Evolutionary conservation across 805 yeast species (phyloP).

Genomic region (Hanseniaspora pseudoguilliermondii): DNA sequence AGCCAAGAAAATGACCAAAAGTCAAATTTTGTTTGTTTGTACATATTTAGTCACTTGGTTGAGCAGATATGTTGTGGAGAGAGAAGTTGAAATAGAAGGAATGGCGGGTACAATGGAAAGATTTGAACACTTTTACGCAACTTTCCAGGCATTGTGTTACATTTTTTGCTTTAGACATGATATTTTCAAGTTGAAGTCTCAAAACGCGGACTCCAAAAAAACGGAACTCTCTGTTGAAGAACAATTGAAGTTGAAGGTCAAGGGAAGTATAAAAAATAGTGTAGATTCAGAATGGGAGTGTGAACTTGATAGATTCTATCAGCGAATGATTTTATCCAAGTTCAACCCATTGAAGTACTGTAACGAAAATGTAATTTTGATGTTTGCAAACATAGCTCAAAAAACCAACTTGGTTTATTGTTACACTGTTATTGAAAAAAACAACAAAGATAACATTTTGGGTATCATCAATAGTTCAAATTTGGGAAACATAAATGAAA

Average conservation of each 20-base stretch:
- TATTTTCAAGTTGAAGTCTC: constrained; percentile 30
- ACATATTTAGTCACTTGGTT: constrained; percentile 76
- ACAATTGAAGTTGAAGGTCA: not conserved
- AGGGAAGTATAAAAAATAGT: constrained; percentile 14
- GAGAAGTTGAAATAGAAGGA: constrained; percentile 63
- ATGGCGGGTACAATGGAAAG: constrained; percentile 71
- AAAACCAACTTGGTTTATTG: constrained; percentile 84
- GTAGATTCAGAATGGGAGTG: constrained; percentile 50
- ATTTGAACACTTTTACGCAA: constrained; percentile 78
- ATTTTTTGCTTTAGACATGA: constrained; percentile 81
- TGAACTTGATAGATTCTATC: constrained; percentile 73
- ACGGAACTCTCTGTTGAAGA: constrained; percentile 19
- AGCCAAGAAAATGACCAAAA: constrained; percentile 55
- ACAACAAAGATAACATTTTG: constrained; percentile 41
- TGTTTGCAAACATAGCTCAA: constrained; percentile 87
- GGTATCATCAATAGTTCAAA: constrained; percentile 29
- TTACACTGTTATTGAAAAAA: constrained; percentile 82
- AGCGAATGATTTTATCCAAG: constrained; percentile 67
- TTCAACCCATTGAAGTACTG: constrained; percentile 90
- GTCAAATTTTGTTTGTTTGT: constrained; percentile 71
- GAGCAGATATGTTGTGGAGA: constrained; percentile 62
- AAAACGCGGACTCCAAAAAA: not conserved
- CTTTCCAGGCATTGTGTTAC: constrained; percentile 79
- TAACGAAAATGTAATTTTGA: constrained; percentile 82
- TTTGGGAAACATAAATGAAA: constrained; percentile 15